phyloP scores from a whole-genome alignment of 345 rosid species.

The Hibiscus mutabilis region DNA sequence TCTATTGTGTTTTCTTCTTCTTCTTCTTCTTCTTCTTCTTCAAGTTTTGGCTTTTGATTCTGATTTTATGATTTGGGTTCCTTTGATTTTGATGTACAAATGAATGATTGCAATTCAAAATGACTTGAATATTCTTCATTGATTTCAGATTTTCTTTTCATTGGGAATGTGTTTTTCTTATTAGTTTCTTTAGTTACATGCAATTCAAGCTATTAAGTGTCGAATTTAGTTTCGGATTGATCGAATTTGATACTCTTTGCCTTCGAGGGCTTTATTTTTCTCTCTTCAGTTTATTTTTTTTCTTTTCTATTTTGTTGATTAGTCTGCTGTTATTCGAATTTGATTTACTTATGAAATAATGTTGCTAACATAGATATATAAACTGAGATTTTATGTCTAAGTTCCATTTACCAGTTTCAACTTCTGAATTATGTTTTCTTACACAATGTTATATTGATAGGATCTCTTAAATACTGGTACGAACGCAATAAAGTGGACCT shows the following conservation, averaged over 20 bases:
- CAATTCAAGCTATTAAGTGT: neutral
- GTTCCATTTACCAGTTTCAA: neutral
- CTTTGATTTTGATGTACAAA: neutral
- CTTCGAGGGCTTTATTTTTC: neutral
- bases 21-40: too few relatives aligned
- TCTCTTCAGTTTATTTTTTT: neutral
- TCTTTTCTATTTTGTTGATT: neutral
- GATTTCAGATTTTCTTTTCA: neutral
- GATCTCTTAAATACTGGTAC: slow-evolving; percentile 77
- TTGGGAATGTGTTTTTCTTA: neutral
- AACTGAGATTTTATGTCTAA: neutral
- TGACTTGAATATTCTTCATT: neutral
- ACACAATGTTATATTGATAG: slow-evolving; percentile 27
- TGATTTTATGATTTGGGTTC: neutral
- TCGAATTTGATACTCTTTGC: neutral
- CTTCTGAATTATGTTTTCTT: slow-evolving; percentile 10
- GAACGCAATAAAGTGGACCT: slow-evolving; percentile 72
- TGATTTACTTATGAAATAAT: neutral
- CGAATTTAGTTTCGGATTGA: neutral
- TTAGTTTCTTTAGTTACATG: neutral
- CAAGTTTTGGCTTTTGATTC: neutral
- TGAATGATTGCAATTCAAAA: neutral
- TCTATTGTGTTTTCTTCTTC: neutral
- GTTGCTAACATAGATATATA: neutral
- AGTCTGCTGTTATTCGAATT: neutral